Conservation (phyloP, 2,329 filamentous ascomycete genomes). For the Tolypocladium cylindrosporum region DNA sequence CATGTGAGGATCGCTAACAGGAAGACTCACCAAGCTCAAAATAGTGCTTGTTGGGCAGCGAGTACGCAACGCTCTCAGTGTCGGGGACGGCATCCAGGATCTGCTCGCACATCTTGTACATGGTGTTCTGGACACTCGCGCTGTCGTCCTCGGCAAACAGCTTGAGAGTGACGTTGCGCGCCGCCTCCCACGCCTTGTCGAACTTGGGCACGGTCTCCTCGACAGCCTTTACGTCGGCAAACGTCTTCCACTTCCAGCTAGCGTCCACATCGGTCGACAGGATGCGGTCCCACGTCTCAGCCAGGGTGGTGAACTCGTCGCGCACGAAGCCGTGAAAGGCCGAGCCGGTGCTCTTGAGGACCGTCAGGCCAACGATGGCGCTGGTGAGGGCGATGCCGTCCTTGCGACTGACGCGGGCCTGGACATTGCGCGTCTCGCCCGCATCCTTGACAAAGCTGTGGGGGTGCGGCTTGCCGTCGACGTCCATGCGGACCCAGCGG, state of each 20-base stretch:
- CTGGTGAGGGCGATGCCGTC: constrained; percentile 68
- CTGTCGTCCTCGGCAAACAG: constrained; percentile 85
- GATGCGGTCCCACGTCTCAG: constrained; percentile 90
- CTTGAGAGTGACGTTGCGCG: constrained; percentile 79
- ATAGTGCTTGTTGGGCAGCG: constrained; percentile 96
- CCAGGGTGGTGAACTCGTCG: constrained; percentile 86
- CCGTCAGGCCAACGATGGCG: constrained; percentile 69
- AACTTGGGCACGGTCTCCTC: constrained; percentile 56
- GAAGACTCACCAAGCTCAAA: constrained; percentile 74
- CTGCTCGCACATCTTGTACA: constrained; percentile 96
- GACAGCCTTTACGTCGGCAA: constrained; percentile 58
- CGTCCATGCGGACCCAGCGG: constrained; percentile 80
- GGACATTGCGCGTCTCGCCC: constrained; percentile 74
- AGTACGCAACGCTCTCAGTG: constrained; percentile 66
- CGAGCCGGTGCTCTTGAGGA: constrained; percentile 93
- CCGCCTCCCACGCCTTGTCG: constrained; percentile 66
- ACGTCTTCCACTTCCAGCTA: constrained; percentile 74
- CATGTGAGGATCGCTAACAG: neutral
- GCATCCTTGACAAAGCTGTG: constrained; percentile 92
- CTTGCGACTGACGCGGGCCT: constrained; percentile 57
- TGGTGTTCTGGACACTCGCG: constrained; percentile 89
- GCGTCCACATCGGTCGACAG: constrained; percentile 88
- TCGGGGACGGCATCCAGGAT: constrained; percentile 69
- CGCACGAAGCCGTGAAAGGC: constrained; percentile 91
- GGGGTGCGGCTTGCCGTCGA: constrained; percentile 85